Percentiles rank a stretch among this genome's conserved stretches.
Evolutionary conservation across 164 flowering plant genomes (phyloP).

Genomic region (Nymphaea thermarum): DNA sequence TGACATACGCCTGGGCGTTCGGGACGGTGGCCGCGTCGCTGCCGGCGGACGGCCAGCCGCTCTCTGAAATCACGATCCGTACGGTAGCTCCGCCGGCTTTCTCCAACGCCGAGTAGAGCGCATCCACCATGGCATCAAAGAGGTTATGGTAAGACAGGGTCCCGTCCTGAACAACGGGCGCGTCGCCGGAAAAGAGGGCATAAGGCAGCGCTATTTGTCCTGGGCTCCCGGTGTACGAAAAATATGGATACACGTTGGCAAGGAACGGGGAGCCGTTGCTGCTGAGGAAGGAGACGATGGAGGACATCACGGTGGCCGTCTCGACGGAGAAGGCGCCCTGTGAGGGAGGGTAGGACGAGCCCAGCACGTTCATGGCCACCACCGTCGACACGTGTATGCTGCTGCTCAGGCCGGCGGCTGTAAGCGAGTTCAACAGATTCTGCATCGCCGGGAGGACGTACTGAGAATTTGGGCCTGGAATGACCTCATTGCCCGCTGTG

Average conservation of each 20-base stretch:
- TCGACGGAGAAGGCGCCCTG: neutral
- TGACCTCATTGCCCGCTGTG: conserved; percentile 14
- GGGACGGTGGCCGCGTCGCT: neutral
- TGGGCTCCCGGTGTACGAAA: neutral
- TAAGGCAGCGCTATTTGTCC: neutral
- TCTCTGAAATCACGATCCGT: conserved; percentile 5
- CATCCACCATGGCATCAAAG: conserved; percentile 7
- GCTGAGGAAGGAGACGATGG: neutral
- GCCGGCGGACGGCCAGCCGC: conserved; percentile 10
- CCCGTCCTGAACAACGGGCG: neutral
- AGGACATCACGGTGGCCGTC: neutral
- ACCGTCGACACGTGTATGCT: conserved; percentile 3
- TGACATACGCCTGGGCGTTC: conserved; percentile 1
- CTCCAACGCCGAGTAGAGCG: conserved; percentile 8
- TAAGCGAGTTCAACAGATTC: neutral
- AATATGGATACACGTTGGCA: conserved; percentile 6
- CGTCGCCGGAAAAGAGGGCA: neutral
- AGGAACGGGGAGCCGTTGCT: conserved; percentile 1
- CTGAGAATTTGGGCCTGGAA: conserved; percentile 4
- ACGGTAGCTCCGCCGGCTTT: neutral
- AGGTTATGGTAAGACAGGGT: neutral
- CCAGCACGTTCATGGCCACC: conserved; percentile 3
- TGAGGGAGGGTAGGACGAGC: conserved; percentile 4
- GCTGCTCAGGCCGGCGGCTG: neutral
- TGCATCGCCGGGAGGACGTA: conserved; percentile 7